phyloP scores from a whole-genome alignment of 495 filamentous ascomycete genomes.

The Podospora fimiseda region DNA sequence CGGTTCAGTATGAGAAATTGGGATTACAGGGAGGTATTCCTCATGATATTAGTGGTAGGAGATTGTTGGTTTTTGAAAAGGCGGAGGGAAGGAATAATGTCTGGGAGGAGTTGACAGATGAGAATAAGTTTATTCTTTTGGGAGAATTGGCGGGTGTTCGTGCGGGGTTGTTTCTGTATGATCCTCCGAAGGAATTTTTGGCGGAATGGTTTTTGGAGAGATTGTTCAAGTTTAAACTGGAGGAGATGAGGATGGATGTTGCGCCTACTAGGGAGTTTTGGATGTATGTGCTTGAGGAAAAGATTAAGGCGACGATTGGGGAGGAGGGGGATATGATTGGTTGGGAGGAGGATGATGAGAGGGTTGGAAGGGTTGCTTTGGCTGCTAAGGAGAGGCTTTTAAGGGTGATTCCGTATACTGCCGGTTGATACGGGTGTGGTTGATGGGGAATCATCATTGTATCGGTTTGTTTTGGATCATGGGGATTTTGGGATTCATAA shows the following conservation, averaged over 20 bases:
- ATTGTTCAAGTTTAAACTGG: conserved; percentile 27
- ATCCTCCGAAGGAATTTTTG: conserved; percentile 17
- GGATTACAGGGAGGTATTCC: conserved; percentile 7
- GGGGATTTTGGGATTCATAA: conserved; percentile 36
- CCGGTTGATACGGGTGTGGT: conserved; percentile 10
- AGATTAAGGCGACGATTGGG: conserved; percentile 33
- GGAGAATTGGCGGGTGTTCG: conserved; percentile 24
- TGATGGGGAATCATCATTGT: conserved; percentile 14
- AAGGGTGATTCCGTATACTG: conserved; percentile 26
- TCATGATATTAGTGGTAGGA: conserved; percentile 23
- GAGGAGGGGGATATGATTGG: conserved; percentile 32
- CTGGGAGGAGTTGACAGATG: conserved; percentile 17
- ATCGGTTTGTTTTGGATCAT: conserved; percentile 32
- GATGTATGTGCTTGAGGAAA: conserved; percentile 26
- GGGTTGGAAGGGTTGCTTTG: conserved; percentile 25
- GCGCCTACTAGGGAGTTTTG: conserved; percentile 34
- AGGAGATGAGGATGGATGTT: conserved; percentile 26
- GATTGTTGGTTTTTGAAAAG: conserved; percentile 29
- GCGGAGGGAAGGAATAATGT: conserved; percentile 24
- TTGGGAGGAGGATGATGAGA: conserved; percentile 28
- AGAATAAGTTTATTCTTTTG: conserved; percentile 23
- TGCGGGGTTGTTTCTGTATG: conserved; percentile 29
- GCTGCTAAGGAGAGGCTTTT: conserved; percentile 31
- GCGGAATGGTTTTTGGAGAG: conserved; percentile 22
- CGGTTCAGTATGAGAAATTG: conserved; percentile 18